Evolutionary conservation across 73 alveolate species (phyloP).

Genomic region (Paramecium primaurelia): DNA sequence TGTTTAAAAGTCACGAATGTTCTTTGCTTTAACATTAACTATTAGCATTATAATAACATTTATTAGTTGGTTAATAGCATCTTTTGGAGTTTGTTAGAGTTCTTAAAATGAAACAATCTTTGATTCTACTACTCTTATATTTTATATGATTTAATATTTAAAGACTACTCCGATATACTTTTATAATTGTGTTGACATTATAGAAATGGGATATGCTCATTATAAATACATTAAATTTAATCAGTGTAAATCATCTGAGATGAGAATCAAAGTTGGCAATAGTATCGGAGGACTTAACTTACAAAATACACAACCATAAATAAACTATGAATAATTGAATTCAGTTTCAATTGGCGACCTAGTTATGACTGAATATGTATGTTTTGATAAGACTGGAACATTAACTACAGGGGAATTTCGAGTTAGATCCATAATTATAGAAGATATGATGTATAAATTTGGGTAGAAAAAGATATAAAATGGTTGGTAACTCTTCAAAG

Average conservation of each 20-base stretch:
- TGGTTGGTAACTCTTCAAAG: background rate
- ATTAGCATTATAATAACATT: slow-evolving; percentile 4
- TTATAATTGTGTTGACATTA: background rate
- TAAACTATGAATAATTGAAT: background rate
- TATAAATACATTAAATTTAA: background rate
- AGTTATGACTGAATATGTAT: slow-evolving; percentile 39
- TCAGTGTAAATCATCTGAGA: background rate
- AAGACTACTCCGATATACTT: background rate
- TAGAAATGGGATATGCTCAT: background rate
- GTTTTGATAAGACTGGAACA: slow-evolving; percentile 40
- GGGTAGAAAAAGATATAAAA: background rate
- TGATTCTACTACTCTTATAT: background rate
- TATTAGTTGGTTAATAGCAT: slow-evolving; percentile 20
- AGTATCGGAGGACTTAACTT: background rate
- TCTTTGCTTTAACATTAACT: background rate
- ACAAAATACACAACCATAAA: background rate
- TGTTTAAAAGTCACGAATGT: slow-evolving; percentile 43
- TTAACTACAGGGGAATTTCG: background rate
- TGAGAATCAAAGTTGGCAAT: background rate
- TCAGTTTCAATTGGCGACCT: slow-evolving; percentile 14
- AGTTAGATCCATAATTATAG: background rate
- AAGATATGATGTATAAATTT: slow-evolving; percentile 9
- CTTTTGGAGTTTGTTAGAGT: background rate
- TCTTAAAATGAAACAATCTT: background rate
- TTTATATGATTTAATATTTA: background rate